Conservation (phyloP, 1,139 yeast species). For the Ogataea hybrid region DNA sequence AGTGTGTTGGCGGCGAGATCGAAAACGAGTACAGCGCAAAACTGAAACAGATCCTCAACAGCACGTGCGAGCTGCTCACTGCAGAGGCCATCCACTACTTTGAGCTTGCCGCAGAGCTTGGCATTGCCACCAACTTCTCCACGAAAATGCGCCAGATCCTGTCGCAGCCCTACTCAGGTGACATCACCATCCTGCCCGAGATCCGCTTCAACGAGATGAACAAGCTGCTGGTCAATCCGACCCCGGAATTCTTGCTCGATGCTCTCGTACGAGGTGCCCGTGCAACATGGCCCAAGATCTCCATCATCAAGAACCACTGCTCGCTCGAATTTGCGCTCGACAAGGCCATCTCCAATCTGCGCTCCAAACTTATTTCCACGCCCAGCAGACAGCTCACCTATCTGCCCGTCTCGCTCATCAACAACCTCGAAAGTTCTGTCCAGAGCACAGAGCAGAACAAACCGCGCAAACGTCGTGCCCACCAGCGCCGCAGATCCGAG, state of each 20-base stretch:
- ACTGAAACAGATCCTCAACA: conserved; percentile 52
- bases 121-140: conserved; percentile 68
- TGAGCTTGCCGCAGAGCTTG: conserved; percentile 70
- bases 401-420: conserved; percentile 16
- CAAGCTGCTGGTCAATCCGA: conserved; percentile 74
- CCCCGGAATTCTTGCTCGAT: conserved; percentile 67
- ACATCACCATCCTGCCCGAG: conserved; percentile 87
- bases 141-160: conserved; percentile 73
- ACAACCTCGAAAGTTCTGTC: conserved; percentile 1
- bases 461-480: conserved; percentile 8
- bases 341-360: conserved; percentile 62
- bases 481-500: conserved; percentile 21
- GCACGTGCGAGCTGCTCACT: conserved; percentile 56
- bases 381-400: conserved; percentile 15
- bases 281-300: conserved; percentile 90
- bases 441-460: neutral
- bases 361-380: conserved; percentile 57
- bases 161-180: conserved; percentile 89
- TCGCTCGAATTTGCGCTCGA: conserved; percentile 87
- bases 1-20: conserved; percentile 69
- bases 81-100: conserved; percentile 78
- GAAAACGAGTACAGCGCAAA: conserved; percentile 60
- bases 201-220: conserved; percentile 56
- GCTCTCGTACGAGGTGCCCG: conserved; percentile 81
- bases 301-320: conserved; percentile 84